Conservation (phyloP, 2,329 filamentous ascomycete genomes). For the Sordariomycetes sp. region DNA sequence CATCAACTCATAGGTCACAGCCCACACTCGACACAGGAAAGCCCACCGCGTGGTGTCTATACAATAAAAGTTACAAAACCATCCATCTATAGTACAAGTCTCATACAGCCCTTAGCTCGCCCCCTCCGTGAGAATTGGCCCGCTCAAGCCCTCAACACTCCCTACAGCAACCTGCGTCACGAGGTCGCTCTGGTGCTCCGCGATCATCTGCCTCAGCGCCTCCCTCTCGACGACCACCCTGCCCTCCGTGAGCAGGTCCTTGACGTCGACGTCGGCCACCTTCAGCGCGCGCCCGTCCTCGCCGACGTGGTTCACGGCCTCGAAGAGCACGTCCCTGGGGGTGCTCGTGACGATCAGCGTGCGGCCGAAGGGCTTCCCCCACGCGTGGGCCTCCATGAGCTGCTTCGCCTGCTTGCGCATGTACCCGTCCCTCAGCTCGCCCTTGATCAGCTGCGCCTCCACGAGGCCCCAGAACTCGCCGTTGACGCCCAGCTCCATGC, state of each 20-base stretch:
- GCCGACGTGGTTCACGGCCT: conserved; percentile 52
- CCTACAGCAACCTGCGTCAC: conserved; percentile 4
- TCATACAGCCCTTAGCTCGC: not conserved
- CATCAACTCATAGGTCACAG: not conserved
- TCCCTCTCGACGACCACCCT: conserved; percentile 77
- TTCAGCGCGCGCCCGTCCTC: conserved; percentile 60
- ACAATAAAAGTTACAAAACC: not conserved
- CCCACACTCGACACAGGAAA: not conserved
- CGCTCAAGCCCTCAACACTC: not conserved
- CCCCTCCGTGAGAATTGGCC: not conserved
- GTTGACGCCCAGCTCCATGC: conserved; percentile 55
- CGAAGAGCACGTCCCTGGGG: conserved; percentile 51
- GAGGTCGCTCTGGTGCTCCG: conserved; percentile 60
- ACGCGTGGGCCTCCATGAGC: conserved; percentile 60
- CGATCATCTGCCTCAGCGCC: conserved; percentile 67
- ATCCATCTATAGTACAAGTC: not conserved
- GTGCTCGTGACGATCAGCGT: conserved; percentile 65
- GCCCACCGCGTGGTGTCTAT: not conserved
- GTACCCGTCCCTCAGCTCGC: conserved; percentile 43
- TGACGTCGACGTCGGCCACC: conserved; percentile 81
- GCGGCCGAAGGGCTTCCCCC: conserved; percentile 56
- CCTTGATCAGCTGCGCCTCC: conserved; percentile 27
- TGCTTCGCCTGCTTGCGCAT: conserved; percentile 52
- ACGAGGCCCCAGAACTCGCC: conserved; percentile 34
- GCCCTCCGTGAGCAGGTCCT: conserved; percentile 79